Evolutionary conservation across 257 asterid genomes (phyloP).

Genomic region (Nemophila menziesii): DNA sequence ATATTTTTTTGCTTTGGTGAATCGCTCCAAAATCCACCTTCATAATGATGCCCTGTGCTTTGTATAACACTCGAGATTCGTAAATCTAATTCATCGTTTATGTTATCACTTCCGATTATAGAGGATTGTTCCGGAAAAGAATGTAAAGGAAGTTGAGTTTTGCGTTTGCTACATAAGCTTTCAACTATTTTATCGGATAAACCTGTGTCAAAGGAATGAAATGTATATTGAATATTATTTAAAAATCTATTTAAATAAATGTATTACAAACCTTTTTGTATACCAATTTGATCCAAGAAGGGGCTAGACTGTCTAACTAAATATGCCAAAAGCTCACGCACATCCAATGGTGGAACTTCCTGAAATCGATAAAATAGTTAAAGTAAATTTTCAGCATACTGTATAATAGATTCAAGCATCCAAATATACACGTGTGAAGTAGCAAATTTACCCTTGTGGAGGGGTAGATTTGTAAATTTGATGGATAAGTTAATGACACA

Average conservation of each 20-base stretch:
- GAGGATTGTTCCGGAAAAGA: slow-evolving; percentile 68
- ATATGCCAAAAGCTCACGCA: slow-evolving; percentile 79
- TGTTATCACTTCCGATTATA: slow-evolving; percentile 48
- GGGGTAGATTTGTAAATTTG: no score
- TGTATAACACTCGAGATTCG: slow-evolving; percentile 90
- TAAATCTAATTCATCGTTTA: slow-evolving; percentile 63
- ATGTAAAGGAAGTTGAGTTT: slow-evolving; percentile 43
- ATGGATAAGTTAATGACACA: no score
- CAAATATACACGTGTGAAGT: no score
- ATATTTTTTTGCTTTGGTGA: slow-evolving; percentile 31
- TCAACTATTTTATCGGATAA: slow-evolving; percentile 90
- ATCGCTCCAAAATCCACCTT: slow-evolving; percentile 87
- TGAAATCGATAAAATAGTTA: slow-evolving; percentile 19
- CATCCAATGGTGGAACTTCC: slow-evolving; percentile 95
- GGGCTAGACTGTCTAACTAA: slow-evolving; percentile 94
- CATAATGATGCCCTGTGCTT: slow-evolving; percentile 87
- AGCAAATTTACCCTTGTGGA: no score
- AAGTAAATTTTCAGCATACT: slow-evolving; percentile 5
- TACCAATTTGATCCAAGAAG: slow-evolving; percentile 84
- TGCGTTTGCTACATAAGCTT: slow-evolving; percentile 79
- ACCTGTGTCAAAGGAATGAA: slow-evolving; percentile 49
- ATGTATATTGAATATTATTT: no score
- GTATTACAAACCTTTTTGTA: slow-evolving; percentile 48
- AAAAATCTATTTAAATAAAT: not conserved
- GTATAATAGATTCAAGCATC: not conserved